Percentiles rank a stretch among this genome's conserved stretches.
phyloP scores from a whole-genome alignment of 169 alveolate species.

The Plasmodium gonderi region DNA sequence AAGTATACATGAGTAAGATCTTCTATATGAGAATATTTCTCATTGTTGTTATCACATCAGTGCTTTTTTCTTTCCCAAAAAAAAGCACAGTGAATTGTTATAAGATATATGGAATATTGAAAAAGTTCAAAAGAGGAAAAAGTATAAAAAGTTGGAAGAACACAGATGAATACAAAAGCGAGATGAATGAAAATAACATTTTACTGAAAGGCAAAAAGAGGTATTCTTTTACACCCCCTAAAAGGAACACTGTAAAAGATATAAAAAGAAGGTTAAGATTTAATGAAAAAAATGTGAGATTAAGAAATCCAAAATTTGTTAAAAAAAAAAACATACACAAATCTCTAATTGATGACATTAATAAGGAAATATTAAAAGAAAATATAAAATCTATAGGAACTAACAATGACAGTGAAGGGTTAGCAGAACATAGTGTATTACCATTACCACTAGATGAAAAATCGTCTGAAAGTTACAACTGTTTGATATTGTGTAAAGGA shows the following conservation, averaged over 20 bases:
- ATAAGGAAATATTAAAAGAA: conserved; percentile 40
- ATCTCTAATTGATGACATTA: conserved; percentile 53
- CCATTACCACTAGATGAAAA: conserved; percentile 46
- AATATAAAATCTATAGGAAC: conserved; percentile 11
- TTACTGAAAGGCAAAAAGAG: conserved; percentile 13
- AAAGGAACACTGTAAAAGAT: conserved; percentile 36
- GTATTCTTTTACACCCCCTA: conserved; percentile 53
- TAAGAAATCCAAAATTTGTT: not conserved
- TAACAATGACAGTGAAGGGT: conserved; percentile 6
- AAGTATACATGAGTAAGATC: not conserved
- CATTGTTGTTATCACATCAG: not conserved
- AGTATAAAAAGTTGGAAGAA: not conserved
- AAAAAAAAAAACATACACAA: conserved; percentile 54
- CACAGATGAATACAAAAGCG: conserved; percentile 1
- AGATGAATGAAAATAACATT: not conserved
- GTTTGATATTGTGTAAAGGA: conserved; percentile 68
- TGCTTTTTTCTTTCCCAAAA: conserved; percentile 12
- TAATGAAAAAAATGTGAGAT: conserved; percentile 9
- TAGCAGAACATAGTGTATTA: not conserved
- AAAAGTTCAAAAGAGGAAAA: not conserved
- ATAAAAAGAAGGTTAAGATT: conserved; percentile 31
- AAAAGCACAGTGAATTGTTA: not conserved
- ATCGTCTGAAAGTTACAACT: conserved; percentile 20
- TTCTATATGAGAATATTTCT: conserved; percentile 13
- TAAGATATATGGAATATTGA: conserved; percentile 14